Evolutionary conservation across 1,284 basidiomycete genomes (phyloP), one percentile per base, ranked within the genome.

Genomic region (Puccinia polysora): DNA sequence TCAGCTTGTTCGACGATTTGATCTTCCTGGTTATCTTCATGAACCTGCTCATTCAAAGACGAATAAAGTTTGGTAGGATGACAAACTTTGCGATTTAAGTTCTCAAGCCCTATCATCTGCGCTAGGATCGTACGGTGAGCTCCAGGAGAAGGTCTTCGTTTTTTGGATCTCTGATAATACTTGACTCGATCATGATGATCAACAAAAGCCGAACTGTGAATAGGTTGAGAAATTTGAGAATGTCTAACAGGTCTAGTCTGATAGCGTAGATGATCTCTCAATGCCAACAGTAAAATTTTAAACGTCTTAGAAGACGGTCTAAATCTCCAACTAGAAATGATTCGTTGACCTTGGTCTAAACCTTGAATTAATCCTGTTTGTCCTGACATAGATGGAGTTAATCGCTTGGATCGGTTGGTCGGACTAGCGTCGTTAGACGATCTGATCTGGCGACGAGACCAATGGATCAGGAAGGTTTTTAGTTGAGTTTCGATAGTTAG

Each of bases 381-480:
- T n/a, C n/a, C n/a, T n/a, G n/a, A n/a, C n/a, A n/a, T n/a, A n/a
- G n/a, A n/a, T n/a, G n/a, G n/a, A n/a, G n/a, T n/a, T n/a, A n/a
- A n/a, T n/a, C n/a, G n/a, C n/a, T n/a, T n/a, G 10, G 40, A 45
- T 10, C 10, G 10, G 40, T 45, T 45, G 10, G 10, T n/a, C n/a
- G 40, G 40, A 45, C 10, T 45, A n/a, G n/a, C n/a, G n/a, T n/a
- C n/a, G n/a, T n/a, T n/a, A n/a, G n/a, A n/a, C n/a, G n/a, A n/a
- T n/a, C n/a, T n/a, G 40, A 45, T 45, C n/a, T 45, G 23, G 1
- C 32, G 32, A 8, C 64, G 49, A 34, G 47, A 28, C 30, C 64
- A 52, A 25, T 67, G 64, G 25, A 67, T 38, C n/a, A 67, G 52
- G n/a, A 67, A 67, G 32, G 55, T 38, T 23, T 34, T 36, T 14